Evolutionary conservation across 352 stramenopile species (phyloP), one percentile per base, ranked within the genome.

Genomic region (Thalassiosira hispida): DNA sequence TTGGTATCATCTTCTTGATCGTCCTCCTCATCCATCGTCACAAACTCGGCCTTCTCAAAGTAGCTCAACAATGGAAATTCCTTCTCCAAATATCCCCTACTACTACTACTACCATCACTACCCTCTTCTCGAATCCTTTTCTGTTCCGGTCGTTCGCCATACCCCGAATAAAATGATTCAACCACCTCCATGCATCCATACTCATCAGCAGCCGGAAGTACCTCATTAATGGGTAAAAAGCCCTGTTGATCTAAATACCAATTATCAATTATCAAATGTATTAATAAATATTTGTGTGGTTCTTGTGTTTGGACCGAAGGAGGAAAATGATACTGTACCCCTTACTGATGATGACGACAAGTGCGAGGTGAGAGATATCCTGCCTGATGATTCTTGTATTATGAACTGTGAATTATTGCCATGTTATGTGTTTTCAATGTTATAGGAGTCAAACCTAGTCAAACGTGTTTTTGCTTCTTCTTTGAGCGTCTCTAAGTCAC

Each of bases 221-320:
- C 71, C 55, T 73, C 53, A 27, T 61, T 91, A 86, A 96, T 87
- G 4, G 92, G 92, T 52, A 66, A 69, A 76, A 95, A 96, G 35
- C 88, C 87, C 56, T 87, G 64, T 29, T 68, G 71, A 61, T 94
- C 91, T 18, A 96, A 67, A 64, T 81, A 83, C 16, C 38, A 31
- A 72, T 94, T 92, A 53, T 38, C 31, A 38, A 9, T 38, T 92
- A 53, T 38, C 31, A 38, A 9, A 9, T 18, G 66, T 76, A 75
- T 91, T 91, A 22, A 96, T 91, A 67, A 96, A 96, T 44, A 96
- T 72, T 83, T 96, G 92, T 9, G 79, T 91, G 1, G 77, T 91
- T 5, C 92, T 77, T 18, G 90, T 87, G 66, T 94, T 91, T n/a
- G 67, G 71, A 27, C 90, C 90, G 1, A 79, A 71, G 2, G 88